phyloP scores from a whole-genome alignment of 2,329 filamentous ascomycete species.

The Phialophora macrospora region DNA sequence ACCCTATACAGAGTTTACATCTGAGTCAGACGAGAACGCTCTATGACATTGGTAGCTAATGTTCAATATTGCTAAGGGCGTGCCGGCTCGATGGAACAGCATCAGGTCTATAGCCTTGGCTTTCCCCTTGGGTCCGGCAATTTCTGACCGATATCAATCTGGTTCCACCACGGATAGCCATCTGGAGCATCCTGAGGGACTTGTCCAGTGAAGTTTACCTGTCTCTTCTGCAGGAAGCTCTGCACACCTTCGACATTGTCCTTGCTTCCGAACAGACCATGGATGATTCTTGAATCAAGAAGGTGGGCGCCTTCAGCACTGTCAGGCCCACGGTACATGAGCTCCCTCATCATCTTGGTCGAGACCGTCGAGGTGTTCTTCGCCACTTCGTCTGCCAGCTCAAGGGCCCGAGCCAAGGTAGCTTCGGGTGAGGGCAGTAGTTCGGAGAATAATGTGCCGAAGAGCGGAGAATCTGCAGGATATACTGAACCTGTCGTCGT shows the following conservation, averaged over 20 bases:
- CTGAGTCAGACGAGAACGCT: neutral
- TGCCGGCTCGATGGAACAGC: neutral
- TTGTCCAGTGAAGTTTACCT: slow-evolving; percentile 64
- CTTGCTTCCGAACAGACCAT: slow-evolving; percentile 50
- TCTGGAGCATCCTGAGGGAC: slow-evolving; percentile 64
- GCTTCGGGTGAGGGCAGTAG: slow-evolving; percentile 61
- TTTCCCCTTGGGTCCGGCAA: slow-evolving; percentile 21
- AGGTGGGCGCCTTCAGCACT: slow-evolving; percentile 72
- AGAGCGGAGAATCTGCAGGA: slow-evolving; percentile 55
- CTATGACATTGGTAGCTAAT: neutral
- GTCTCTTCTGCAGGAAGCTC: slow-evolving; percentile 72
- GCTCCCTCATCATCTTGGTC: slow-evolving; percentile 69
- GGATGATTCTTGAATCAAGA: slow-evolving; percentile 60
- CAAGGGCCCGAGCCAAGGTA: slow-evolving; percentile 68
- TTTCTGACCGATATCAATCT: slow-evolving; percentile 51
- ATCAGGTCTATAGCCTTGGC: slow-evolving; percentile 25
- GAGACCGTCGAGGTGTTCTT: slow-evolving; percentile 68
- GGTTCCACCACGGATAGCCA: slow-evolving; percentile 72
- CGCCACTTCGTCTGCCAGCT: slow-evolving; percentile 69
- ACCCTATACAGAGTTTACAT: neutral
- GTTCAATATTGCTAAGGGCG: neutral
- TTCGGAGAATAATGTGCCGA: slow-evolving; percentile 69
- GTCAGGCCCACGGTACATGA: slow-evolving; percentile 64
- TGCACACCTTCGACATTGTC: slow-evolving; percentile 71
- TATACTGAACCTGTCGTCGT: slow-evolving; percentile 69